phyloP scores from a whole-genome alignment of 495 filamentous ascomycete genomes.

The Lepidopterella palustris region DNA sequence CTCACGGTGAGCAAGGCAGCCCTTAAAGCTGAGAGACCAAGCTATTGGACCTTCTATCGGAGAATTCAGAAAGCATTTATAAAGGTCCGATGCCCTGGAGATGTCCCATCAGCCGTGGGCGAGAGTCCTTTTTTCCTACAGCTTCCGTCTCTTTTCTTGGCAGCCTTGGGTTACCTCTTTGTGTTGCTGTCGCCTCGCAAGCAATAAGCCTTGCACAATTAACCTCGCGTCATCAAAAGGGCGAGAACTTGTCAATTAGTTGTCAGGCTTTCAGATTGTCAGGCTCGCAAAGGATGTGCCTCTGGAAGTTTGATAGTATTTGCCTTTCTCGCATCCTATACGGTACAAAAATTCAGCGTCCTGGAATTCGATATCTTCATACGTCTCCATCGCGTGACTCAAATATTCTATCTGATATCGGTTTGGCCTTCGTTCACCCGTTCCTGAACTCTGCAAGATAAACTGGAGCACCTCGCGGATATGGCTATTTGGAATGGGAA shows the following conservation, averaged over 20 bases:
- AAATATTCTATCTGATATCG: background rate
- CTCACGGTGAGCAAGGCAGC: background rate
- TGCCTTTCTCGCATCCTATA: slow-evolving; percentile 5
- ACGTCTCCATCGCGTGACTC: no score
- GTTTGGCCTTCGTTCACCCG: no score
- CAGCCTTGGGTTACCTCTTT: slow-evolving; percentile 15
- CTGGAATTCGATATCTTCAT: no score
- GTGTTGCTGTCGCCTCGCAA: slow-evolving; percentile 3
- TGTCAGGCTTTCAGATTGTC: background rate
- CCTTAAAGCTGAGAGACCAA: no score
- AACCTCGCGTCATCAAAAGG: background rate
- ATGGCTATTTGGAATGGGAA: slow-evolving; percentile 29
- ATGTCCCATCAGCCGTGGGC: background rate
- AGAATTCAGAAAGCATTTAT: slow-evolving; percentile 6
- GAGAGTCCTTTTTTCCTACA: background rate
- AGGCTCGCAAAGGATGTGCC: background rate
- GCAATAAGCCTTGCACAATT: slow-evolving; percentile 8
- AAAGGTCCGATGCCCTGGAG: background rate
- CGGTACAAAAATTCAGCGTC: no score
- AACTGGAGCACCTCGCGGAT: background rate
- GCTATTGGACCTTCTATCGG: slow-evolving; percentile 19
- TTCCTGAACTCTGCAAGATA: background rate
- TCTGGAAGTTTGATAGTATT: background rate
- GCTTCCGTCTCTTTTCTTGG: slow-evolving; percentile 7
- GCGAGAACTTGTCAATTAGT: background rate